Evolutionary conservation across 2,329 filamentous ascomycete species (phyloP).

Genomic region (Lachnellula arida): DNA sequence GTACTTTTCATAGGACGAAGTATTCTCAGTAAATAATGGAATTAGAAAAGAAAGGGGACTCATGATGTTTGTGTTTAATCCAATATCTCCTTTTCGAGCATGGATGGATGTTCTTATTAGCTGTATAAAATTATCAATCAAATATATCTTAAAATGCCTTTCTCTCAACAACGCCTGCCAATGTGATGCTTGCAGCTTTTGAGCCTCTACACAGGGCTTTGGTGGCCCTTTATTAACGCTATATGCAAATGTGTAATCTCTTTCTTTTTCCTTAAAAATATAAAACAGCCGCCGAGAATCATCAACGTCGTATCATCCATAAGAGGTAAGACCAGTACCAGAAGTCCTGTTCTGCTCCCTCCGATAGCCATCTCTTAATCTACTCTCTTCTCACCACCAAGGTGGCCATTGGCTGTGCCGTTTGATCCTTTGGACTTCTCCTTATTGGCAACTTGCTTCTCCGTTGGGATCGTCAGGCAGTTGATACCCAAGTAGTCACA

Average conservation of each 20-base stretch:
- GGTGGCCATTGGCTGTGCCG: slow-evolving; percentile 22
- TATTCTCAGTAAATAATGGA: too few relatives aligned
- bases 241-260: background rate
- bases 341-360: too few relatives aligned
- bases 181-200: slow-evolving; percentile 1
- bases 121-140: background rate
- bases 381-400: slow-evolving; percentile 22
- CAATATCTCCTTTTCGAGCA: too few relatives aligned
- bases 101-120: too few relatives aligned
- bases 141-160: background rate
- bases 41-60: too few relatives aligned
- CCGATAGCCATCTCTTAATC: slow-evolving; percentile 15
- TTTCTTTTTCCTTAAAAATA: background rate
- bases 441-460: slow-evolving; percentile 38
- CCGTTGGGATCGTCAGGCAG: slow-evolving; percentile 76
- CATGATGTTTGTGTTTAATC: too few relatives aligned
- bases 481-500: slow-evolving; percentile 92
- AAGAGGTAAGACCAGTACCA: too few relatives aligned
- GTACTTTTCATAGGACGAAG: too few relatives aligned
- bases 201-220: background rate
- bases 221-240: slow-evolving; percentile 2
- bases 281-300: background rate
- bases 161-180: slow-evolving; percentile 10
- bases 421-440: slow-evolving; percentile 24
- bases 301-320: background rate